Evolutionary conservation across 2,329 filamentous ascomycete species (phyloP), one percentile per base, ranked within the genome.

Genomic region (Alternaria conjuncta): DNA sequence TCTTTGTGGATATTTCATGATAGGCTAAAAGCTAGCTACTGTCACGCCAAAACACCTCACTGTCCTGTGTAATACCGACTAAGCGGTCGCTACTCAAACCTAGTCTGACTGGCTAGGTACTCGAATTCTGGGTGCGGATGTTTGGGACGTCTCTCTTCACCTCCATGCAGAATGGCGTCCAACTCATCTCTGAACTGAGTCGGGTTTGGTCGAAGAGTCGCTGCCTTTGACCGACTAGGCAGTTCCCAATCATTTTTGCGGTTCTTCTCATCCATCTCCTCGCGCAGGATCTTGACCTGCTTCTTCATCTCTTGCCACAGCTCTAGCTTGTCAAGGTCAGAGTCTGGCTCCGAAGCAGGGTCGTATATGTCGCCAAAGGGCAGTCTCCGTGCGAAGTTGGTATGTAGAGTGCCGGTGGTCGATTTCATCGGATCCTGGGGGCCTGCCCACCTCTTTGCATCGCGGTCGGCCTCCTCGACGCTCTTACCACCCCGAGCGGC

Each of bases 251-350:
- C 25, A 46, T 15, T 11, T 28, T 56, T 46, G 23, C 25, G 47
- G 20, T 50, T 55, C 60, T 75, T 65, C 50, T 74, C 68, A 6
- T 75, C 76, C 70, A 82, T 76, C 65, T 83, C 80, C 47, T 82
- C 80, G 56, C 75, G 71, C 51, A 83, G 65, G 25, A 81, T 81
- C 68, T 79, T 75, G 59, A 83, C 75, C 57, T 83, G 81, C 65
- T 79, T 78, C 74, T 82, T 80, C 4, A 83, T 74, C 68, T 79
- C 80, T 23, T 75, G 65, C 81, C 81, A 83, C 8, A 83, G 68
- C 20, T 80, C 70, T 45, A 81, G 71, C 23, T 80, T 71, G 9
- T 81, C 77, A 26, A 83, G 64, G 12, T 77, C 75, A 8, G 69
- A 21, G 13, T 53, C 41, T 26, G 54, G 36, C 21, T 36, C 46